Percentiles rank a stretch among this genome's conserved stretches.
Conservation (phyloP, 164 flowering plant genomes). For the Buxus sempervirens region DNA sequence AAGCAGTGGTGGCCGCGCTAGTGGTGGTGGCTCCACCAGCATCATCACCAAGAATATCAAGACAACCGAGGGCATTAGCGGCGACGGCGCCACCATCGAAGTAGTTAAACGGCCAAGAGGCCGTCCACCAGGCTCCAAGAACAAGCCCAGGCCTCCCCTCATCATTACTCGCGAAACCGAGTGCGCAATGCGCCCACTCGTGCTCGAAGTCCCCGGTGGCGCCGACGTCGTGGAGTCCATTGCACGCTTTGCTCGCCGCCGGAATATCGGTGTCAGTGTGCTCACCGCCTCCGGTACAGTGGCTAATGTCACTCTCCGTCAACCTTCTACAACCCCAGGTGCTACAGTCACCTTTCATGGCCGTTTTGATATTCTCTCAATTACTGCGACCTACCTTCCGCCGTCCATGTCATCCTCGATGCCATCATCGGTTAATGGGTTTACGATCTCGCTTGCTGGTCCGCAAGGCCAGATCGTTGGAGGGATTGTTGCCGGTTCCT, state of each 20-base stretch:
- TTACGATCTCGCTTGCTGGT: conserved; percentile 53
- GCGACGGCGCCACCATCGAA: conserved; percentile 53
- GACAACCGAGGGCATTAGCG: neutral
- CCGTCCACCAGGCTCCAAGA: no score
- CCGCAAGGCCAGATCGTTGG: conserved; percentile 77
- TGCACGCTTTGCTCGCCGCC: conserved; percentile 36
- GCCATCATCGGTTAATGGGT: conserved; percentile 11
- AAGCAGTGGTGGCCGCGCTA: conserved; percentile 21
- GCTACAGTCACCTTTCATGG: conserved; percentile 37
- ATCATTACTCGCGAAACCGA: conserved; percentile 31
- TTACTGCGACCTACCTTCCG: conserved; percentile 31
- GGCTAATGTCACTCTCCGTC: conserved; percentile 36
- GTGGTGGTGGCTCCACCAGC: no score
- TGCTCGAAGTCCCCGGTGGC: conserved; percentile 28
- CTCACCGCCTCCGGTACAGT: conserved; percentile 39
- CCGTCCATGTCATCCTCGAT: conserved; percentile 15
- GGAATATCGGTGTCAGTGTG: conserved; percentile 28
- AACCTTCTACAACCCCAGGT: conserved; percentile 28
- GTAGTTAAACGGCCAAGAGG: conserved; percentile 44
- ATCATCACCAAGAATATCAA: neutral
- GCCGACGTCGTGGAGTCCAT: conserved; percentile 35
- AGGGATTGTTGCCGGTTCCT: conserved; percentile 45
- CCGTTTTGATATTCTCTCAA: conserved; percentile 29
- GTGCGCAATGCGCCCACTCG: conserved; percentile 33
- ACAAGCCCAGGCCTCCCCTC: conserved; percentile 49